Conservation (phyloP, 495 filamentous ascomycete species). For the Rusavskia elegans region DNA sequence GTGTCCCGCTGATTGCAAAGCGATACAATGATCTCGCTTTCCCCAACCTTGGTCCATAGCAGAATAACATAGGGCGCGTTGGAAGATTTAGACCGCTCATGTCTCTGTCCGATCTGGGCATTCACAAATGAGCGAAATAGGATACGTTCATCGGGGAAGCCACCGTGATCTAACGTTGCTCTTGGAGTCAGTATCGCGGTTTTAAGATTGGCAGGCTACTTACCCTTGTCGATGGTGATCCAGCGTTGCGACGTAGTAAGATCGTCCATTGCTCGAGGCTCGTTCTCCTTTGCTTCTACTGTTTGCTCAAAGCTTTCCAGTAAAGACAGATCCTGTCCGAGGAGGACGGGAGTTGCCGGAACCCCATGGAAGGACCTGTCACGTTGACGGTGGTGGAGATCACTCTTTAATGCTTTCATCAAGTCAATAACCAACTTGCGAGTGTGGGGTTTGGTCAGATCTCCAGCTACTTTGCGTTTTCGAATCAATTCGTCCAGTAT, state of each 20-base stretch:
- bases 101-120: conserved; percentile 5
- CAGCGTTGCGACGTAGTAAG: conserved; percentile 2
- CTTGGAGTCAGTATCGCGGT: too few species aligned
- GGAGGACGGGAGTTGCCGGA: neutral
- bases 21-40: conserved; percentile 3
- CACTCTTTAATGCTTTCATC: neutral
- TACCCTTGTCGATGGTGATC: conserved; percentile 6
- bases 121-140: conserved; percentile 5
- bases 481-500: conserved; percentile 5
- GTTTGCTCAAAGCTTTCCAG: conserved; percentile 9
- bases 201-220: too few species aligned
- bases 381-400: neutral
- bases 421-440: conserved; percentile 2
- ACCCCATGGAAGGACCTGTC: neutral
- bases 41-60: conserved; percentile 3
- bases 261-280: conserved; percentile 7
- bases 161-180: conserved; percentile 2
- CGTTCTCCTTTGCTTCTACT: conserved; percentile 1
- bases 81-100: conserved; percentile 4
- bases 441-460: neutral
- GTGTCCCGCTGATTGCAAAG: conserved; percentile 9
- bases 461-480: neutral
- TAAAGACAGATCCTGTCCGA: conserved; percentile 1
- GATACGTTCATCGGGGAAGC: conserved; percentile 1
- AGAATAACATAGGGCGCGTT: conserved; percentile 7